phyloP scores from a whole-genome alignment of 805 yeast species.

The Starmerella kuoi region DNA sequence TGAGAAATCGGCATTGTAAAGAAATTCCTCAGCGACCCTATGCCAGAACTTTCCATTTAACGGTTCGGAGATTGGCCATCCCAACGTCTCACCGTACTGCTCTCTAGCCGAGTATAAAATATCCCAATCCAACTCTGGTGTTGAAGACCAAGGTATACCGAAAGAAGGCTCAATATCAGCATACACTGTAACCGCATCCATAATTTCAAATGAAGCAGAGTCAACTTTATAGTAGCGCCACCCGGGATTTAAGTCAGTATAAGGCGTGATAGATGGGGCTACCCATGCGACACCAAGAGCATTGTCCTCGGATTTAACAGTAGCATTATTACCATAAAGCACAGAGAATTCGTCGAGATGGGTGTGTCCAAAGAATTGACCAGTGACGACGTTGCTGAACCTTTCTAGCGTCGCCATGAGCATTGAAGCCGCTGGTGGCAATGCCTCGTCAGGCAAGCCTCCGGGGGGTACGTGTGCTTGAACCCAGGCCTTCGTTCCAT shows the following conservation, averaged over 20 bases:
- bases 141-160: conserved; percentile 12
- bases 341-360: conserved; percentile 57
- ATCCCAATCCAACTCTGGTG: conserved; percentile 47
- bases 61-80: conserved; percentile 51
- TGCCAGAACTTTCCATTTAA: conserved; percentile 64
- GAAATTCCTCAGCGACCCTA: conserved; percentile 37
- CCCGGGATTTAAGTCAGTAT: conserved; percentile 48
- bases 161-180: conserved; percentile 47
- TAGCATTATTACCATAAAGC: conserved; percentile 39
- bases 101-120: conserved; percentile 56
- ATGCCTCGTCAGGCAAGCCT: conserved; percentile 40
- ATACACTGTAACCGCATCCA: conserved; percentile 49
- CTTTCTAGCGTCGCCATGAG: conserved; percentile 49
- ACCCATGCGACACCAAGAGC: conserved; percentile 52
- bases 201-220: conserved; percentile 43
- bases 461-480: conserved; percentile 54
- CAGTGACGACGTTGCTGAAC: conserved; percentile 56
- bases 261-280: conserved; percentile 55
- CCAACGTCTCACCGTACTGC: conserved; percentile 34
- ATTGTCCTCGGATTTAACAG: conserved; percentile 33
- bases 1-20: conserved; percentile 34
- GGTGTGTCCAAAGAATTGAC: conserved; percentile 58
- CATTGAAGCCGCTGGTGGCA: conserved; percentile 49
- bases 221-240: conserved; percentile 67
- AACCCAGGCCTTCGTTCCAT: conserved; percentile 59